These are phyloP conservation scores for Phytophthora cryptogea DNA, from an alignment of 352 stramenopile species.

Conservation along the genomic window DNA sequence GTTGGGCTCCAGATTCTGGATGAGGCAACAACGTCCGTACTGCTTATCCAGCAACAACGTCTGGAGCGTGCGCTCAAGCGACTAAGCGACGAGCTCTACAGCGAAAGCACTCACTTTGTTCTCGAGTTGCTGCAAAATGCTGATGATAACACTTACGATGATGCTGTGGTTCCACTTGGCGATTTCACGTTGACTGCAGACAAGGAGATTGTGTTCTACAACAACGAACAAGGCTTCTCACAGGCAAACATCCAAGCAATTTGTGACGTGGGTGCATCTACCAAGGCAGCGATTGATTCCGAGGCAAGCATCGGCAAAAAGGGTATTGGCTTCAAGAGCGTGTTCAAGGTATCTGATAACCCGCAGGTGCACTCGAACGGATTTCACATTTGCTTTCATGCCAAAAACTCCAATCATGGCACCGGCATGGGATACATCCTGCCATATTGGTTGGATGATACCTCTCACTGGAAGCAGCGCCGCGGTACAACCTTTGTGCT, in stretches of 20 bases:
- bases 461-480: constrained; percentile 40
- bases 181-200: constrained; percentile 61
- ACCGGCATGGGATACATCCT: constrained; percentile 78
- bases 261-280: constrained; percentile 87
- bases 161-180: constrained; percentile 44
- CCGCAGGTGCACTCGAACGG: constrained; percentile 90
- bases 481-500: constrained; percentile 77
- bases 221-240: constrained; percentile 88
- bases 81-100: constrained; percentile 87
- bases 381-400: constrained; percentile 83
- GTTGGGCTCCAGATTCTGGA: constrained; percentile 73
- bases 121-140: constrained; percentile 90
- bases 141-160: constrained; percentile 79
- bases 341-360: constrained; percentile 86
- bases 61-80: constrained; percentile 85
- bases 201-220: constrained; percentile 74
- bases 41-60: constrained; percentile 77
- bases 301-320: constrained; percentile 88
- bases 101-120: constrained; percentile 88
- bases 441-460: constrained; percentile 75
- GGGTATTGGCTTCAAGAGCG: constrained; percentile 92
- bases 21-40: constrained; percentile 53
- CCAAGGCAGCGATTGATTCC: constrained; percentile 48
- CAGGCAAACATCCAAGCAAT: constrained; percentile 78
- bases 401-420: constrained; percentile 48